phyloP scores from a whole-genome alignment of 352 stramenopile species.

The Globisporangium cederbergense region DNA sequence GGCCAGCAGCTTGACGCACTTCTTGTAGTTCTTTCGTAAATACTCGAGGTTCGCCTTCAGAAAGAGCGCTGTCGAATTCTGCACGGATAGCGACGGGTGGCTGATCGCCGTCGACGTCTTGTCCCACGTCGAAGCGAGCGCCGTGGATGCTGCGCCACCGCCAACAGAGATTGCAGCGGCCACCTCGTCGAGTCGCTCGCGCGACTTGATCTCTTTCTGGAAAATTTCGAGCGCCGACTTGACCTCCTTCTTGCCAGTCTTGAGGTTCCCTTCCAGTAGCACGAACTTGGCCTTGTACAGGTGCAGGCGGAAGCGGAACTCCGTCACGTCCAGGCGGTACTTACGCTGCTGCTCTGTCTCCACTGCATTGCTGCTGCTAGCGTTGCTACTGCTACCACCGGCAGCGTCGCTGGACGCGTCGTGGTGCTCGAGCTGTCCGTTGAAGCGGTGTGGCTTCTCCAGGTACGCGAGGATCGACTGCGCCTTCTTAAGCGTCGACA shows the following conservation, averaged over 20 bases:
- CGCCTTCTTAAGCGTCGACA: slow-evolving; percentile 77
- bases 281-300: slow-evolving; percentile 92
- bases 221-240: slow-evolving; percentile 92
- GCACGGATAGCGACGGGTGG: slow-evolving; percentile 72
- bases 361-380: slow-evolving; percentile 22
- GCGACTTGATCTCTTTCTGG: slow-evolving; percentile 88
- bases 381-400: slow-evolving; percentile 21
- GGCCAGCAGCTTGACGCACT: slow-evolving; percentile 91
- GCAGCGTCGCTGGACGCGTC: slow-evolving; percentile 31
- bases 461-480: slow-evolving; percentile 86
- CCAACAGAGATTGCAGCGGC: slow-evolving; percentile 1
- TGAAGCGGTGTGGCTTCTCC: slow-evolving; percentile 90
- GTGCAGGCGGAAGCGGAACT: slow-evolving; percentile 90
- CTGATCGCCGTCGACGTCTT: slow-evolving; percentile 75
- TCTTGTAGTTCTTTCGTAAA: slow-evolving; percentile 93
- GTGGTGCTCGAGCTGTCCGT: slow-evolving; percentile 54
- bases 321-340: slow-evolving; percentile 62
- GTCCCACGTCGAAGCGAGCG: slow-evolving; percentile 29
- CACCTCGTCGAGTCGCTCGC: slow-evolving; percentile 24
- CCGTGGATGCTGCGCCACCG: slow-evolving; percentile 7
- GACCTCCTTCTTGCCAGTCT: slow-evolving; percentile 91
- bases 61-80: slow-evolving; percentile 89
- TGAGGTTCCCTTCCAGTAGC: slow-evolving; percentile 83
- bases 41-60: slow-evolving; percentile 93
- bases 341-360: slow-evolving; percentile 59